A percentile compares a stretch with the other conserved stretches of the same genome.
These are phyloP conservation scores for Aurantiochytrium sp. DNA, from an alignment of 108 stramenopile genomes.

Conservation along the genomic window DNA sequence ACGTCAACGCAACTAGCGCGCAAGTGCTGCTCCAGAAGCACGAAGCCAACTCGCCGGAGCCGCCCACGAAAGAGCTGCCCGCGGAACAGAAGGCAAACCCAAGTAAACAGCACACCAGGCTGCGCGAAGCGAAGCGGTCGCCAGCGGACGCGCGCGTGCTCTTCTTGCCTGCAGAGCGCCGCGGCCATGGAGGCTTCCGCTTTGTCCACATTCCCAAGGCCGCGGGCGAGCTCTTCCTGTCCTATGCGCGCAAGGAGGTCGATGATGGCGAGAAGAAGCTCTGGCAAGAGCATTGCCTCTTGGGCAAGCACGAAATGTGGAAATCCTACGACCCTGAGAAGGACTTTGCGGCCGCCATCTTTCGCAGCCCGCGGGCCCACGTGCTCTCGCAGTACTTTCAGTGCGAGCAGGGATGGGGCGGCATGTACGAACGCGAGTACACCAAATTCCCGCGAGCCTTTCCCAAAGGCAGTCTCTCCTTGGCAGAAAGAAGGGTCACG, in stretches of 20 bases:
- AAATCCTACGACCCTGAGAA: neutral
- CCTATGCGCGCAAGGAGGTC: neutral
- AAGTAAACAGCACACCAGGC: too few relatives aligned
- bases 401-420: neutral
- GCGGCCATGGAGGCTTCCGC: neutral
- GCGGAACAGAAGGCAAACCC: too few relatives aligned
- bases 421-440: neutral
- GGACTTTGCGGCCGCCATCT: neutral
- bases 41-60: too few relatives aligned
- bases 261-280: neutral
- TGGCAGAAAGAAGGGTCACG: too few relatives aligned
- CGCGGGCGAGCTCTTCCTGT: neutral
- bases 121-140: too few relatives aligned
- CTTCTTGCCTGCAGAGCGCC: neutral
- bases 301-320: neutral
- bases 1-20: too few relatives aligned
- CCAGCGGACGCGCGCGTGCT: neutral
- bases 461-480: neutral
- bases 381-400: neutral
- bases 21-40: too few relatives aligned
- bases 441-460: neutral
- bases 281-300: neutral
- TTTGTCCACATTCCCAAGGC: neutral
- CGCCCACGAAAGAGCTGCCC: too few relatives aligned
- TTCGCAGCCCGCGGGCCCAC: neutral